These are phyloP conservation scores for Boletus huronensis DNA, from an alignment of 768 basidiomycete species.

Conservation along the genomic window DNA sequence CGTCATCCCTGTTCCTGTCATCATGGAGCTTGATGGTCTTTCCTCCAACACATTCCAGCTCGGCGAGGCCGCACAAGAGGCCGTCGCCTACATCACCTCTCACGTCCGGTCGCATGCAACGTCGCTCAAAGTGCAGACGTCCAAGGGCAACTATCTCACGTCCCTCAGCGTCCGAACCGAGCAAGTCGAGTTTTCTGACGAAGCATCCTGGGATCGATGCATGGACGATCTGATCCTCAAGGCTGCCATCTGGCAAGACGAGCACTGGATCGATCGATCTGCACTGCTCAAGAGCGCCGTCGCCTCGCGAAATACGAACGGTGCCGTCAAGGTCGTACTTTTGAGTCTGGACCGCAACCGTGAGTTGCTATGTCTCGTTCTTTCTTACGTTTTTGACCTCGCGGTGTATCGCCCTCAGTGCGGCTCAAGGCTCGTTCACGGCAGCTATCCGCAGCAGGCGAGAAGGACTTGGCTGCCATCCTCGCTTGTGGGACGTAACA, in stretches of 20 bases:
- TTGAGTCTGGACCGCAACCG: conserved; percentile 90
- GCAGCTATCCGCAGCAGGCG: conserved; percentile 79
- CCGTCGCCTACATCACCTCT: conserved; percentile 70
- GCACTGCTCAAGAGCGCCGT: conserved; percentile 51
- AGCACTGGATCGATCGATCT: conserved; percentile 88
- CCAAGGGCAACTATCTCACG: conserved; percentile 88
- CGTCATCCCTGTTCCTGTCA: conserved; percentile 87
- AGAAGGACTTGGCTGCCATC: conserved; percentile 78
- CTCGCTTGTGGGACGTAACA: conserved; percentile 40
- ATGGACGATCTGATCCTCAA: conserved; percentile 97
- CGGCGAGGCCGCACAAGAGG: conserved; percentile 68
- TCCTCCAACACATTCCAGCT: conserved; percentile 59
- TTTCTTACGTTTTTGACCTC: conserved; percentile 9
- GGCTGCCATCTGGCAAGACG: conserved; percentile 89
- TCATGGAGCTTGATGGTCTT: conserved; percentile 97
- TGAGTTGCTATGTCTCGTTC: conserved; percentile 40
- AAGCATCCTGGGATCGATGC: conserved; percentile 55
- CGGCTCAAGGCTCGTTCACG: conserved; percentile 87
- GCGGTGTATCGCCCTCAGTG: conserved; percentile 45
- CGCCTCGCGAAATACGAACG: conserved; percentile 35
- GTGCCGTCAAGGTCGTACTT: conserved; percentile 78
- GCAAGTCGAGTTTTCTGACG: conserved; percentile 65
- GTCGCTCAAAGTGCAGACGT: conserved; percentile 92
- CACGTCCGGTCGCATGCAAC: conserved; percentile 70
- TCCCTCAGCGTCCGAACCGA: conserved; percentile 82